Percentiles rank a stretch among this genome's conserved stretches.
Conservation (phyloP, 371 early-diverging fungal genomes). For the Mucor racemosus region DNA sequence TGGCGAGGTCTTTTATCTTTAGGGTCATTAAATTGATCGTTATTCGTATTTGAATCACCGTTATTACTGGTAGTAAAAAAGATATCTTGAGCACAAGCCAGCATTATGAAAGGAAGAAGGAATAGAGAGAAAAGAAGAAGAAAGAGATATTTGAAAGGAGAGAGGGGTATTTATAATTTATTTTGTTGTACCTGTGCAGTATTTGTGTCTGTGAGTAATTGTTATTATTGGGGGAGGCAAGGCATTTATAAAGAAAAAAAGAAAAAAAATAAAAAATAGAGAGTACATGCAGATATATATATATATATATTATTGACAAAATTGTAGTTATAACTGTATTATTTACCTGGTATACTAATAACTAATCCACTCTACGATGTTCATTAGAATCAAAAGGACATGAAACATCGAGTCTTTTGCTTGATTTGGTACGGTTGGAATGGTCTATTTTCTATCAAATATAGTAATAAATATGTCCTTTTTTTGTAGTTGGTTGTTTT, state of each 20-base stretch:
- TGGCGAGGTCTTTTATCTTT: constrained; percentile 29
- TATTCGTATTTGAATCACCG: constrained; percentile 1
- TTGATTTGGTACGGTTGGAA: constrained; percentile 14
- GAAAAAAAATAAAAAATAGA: background rate
- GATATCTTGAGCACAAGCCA: constrained; percentile 39
- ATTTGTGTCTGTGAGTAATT: constrained; percentile 25
- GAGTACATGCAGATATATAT: background rate
- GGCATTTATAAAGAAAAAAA: background rate
- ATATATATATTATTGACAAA: background rate
- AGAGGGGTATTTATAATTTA: constrained; percentile 13
- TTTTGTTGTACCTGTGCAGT: constrained; percentile 16
- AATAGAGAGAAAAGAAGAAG: background rate
- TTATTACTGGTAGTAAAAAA: constrained; percentile 19
- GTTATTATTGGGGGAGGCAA: background rate
- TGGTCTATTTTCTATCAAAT: constrained; percentile 11
- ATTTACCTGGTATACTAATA: background rate
- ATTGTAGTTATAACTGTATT: constrained; percentile 8
- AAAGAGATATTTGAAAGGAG: background rate
- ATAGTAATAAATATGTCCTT: constrained; percentile 26
- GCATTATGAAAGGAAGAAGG: constrained; percentile 15
- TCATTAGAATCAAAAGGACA: constrained; percentile 1
- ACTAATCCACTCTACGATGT: background rate
- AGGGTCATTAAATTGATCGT: background rate
- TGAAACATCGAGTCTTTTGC: constrained; percentile 2
- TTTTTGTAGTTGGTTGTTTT: constrained; percentile 17